Conservation (phyloP, 1,284 basidiomycete species). For the Apiotrichum akiyoshidainum region DNA sequence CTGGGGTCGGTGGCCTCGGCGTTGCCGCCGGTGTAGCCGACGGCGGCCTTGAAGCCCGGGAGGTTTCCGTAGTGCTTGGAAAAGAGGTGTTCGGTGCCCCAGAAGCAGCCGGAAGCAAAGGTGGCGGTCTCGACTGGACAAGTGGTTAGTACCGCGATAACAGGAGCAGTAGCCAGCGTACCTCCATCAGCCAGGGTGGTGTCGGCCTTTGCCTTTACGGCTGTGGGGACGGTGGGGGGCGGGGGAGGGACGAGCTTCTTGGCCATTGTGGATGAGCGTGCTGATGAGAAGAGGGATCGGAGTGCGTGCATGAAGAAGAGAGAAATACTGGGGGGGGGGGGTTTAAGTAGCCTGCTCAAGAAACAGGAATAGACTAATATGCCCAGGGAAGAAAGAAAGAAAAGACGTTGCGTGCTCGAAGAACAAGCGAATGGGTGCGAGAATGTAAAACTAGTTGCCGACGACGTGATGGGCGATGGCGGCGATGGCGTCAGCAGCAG, state of each 20-base stretch:
- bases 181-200: conserved; percentile 36
- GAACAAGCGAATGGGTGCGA: no score
- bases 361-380: no score
- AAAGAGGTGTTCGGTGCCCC: conserved; percentile 85
- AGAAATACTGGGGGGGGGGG: no score
- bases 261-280: conserved; percentile 19
- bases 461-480: no score
- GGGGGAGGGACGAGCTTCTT: conserved; percentile 42
- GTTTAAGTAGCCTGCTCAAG: no score
- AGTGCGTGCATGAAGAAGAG: neutral
- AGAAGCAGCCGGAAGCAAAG: conserved; percentile 74
- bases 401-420: no score
- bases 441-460: no score
- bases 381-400: no score
- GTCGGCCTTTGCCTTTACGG: conserved; percentile 43
- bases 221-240: conserved; percentile 49
- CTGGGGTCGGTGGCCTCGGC: conserved; percentile 47
- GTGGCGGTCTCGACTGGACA: conserved; percentile 63
- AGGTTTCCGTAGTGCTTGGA: conserved; percentile 67
- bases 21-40: conserved; percentile 79
- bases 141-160: neutral
- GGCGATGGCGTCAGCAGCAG: no score
- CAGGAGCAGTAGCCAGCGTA: no score
- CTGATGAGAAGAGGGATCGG: conserved; percentile 16
- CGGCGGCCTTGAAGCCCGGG: conserved; percentile 60